Base-by-base conservation (phyloP, 2,329 filamentous ascomycete species). In the Alternaria atra region DNA sequence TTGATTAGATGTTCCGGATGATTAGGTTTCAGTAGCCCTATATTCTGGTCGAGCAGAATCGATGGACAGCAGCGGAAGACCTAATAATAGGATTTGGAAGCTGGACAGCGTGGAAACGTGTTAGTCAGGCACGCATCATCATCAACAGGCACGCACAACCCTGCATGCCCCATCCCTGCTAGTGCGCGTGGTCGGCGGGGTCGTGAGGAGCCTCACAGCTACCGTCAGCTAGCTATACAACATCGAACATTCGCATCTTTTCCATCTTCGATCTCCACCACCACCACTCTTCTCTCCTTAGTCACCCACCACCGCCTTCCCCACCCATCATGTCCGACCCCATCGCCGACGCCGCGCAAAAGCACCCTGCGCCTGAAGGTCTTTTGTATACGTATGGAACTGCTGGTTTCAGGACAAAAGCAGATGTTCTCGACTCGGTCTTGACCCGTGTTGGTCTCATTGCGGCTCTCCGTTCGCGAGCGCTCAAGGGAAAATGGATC, bases 401-500 rank as follows among this genome's bases (percentile, higher is more conserved):
- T 29, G 79, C 79, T 53, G 79, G 79, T 43, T 91, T 91, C 77
- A 87, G 89, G 60, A 90, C 90, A 82, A 90, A 89, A 81, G 87
- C 88, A 87, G 90, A 93, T 73, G 87, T 97, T 58, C 90, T 98
- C 73, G 92, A 96, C 77, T 95, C 93, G 35, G 93, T 99, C 66
- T 88, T 97, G 70, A 97, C 94, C 81, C 90, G 94, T 47, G 94
- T 97, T 67, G 95, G 94, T 52, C 87, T 99, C 63, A 88, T 97
- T 59, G 92, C 95, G 32, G 89, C 91, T 58, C 86, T 98, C 52
- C 91, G 95, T 65, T 97, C 93, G 67, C 91, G 93, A 77, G 96
- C 95, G 81, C 88, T 96, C 71, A 90, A 90, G 78, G 91, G 93
- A 67, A 92, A 96, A 83, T 91, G 92, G 72, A 97, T 99, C 75